phyloP scores from a whole-genome alignment of 768 basidiomycete species.

The Tremella fuciformis region DNA sequence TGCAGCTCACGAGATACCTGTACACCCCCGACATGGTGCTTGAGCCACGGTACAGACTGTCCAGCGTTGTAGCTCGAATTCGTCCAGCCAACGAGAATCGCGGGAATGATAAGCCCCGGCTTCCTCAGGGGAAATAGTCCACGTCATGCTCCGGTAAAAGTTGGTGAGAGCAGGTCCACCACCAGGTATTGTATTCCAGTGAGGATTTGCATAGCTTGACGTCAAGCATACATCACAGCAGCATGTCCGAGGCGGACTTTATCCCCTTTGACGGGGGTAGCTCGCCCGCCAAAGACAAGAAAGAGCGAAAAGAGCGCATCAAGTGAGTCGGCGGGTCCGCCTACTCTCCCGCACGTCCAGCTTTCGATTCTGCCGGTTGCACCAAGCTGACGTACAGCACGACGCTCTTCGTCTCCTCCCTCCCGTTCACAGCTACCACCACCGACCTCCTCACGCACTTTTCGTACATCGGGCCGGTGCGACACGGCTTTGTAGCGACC shows the following conservation, averaged over 20 bases:
- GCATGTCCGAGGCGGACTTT: slow-evolving; percentile 24
- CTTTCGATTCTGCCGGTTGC: too few relatives aligned
- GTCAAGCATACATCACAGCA: background rate
- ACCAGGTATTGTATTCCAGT: background rate
- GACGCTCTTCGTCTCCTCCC: slow-evolving; percentile 88
- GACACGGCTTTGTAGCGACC: slow-evolving; percentile 87
- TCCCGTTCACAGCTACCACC: slow-evolving; percentile 86
- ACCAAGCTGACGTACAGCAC: slow-evolving; percentile 47
- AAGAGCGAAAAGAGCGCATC: slow-evolving; percentile 34
- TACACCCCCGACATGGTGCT: slow-evolving; percentile 46
- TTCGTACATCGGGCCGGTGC: slow-evolving; percentile 91
- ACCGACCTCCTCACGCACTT: slow-evolving; percentile 87
- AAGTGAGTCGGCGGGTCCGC: slow-evolving; percentile 28
- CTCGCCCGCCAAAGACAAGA: slow-evolving; percentile 8
- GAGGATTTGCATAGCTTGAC: background rate
- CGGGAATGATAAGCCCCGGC: background rate
- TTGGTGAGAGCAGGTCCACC: background rate
- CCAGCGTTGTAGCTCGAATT: too few relatives aligned
- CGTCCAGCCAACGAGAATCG: too few relatives aligned
- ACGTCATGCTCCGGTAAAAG: slow-evolving; percentile 2
- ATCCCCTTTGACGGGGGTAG: slow-evolving; percentile 11
- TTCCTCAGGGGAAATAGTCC: background rate
- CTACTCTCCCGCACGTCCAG: background rate
- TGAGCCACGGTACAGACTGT: too few relatives aligned
- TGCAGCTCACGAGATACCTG: slow-evolving; percentile 46